Conservation (phyloP, 352 stramenopile species). For the Aphanomyces stellatus region DNA sequence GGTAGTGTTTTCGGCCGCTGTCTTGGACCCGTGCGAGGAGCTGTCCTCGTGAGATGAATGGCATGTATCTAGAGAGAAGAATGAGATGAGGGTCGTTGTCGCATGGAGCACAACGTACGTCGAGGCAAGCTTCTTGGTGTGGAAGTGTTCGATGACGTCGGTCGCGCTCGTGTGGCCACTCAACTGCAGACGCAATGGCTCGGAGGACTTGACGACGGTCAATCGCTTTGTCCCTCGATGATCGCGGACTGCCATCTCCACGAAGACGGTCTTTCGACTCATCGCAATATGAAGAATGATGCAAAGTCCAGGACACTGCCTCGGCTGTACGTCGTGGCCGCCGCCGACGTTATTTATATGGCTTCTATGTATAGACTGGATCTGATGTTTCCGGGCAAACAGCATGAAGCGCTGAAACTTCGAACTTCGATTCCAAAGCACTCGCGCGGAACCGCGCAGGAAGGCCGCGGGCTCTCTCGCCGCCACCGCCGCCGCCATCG, state of each 20-base stretch:
- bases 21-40: constrained; percentile 14
- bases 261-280: not conserved
- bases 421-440: constrained; percentile 2
- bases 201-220: not conserved
- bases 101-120: not conserved
- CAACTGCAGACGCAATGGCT: not conserved
- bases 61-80: not conserved
- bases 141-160: constrained; percentile 15
- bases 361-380: constrained; percentile 7
- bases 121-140: not conserved
- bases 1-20: constrained; percentile 1
- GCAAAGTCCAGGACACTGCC: not conserved
- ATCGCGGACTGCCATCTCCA: constrained; percentile 2
- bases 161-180: not conserved
- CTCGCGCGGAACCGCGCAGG: no score
- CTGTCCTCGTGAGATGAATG: constrained; percentile 7
- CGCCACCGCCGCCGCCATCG: no score
- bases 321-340: not conserved
- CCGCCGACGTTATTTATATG: not conserved
- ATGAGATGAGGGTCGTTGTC: not conserved
- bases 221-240: not conserved
- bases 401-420: not conserved
- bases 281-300: constrained; percentile 2
- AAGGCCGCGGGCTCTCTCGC: no score
- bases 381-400: not conserved